These are phyloP conservation scores for Carex kokanica DNA, from an alignment of 176 grass and related monocot genomes.

Conservation along the genomic window DNA sequence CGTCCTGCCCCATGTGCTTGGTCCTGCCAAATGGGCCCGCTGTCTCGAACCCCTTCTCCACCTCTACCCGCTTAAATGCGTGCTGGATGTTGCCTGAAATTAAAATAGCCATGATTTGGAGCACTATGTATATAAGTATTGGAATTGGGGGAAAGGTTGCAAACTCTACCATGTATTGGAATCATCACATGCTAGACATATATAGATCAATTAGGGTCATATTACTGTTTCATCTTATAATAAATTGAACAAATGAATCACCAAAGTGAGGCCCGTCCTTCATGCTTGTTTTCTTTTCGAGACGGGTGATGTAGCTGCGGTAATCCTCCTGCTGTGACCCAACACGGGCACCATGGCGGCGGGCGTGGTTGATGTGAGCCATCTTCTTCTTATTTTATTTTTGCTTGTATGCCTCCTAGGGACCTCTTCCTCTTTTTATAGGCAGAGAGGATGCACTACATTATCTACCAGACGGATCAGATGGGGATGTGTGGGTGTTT, in stretches of 20 bases:
- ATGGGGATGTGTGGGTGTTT: not conserved
- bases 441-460: not conserved
- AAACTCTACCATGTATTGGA: not conserved
- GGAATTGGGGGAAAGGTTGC: not conserved
- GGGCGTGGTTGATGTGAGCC: not conserved
- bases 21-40: not conserved
- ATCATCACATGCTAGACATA: not conserved
- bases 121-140: not conserved
- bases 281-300: conserved; percentile 42
- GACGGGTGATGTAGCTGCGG: conserved; percentile 11
- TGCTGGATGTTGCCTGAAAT: conserved; percentile 19
- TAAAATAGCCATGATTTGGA: not conserved
- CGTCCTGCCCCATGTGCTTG: not conserved
- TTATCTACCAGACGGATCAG: not conserved
- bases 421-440: not conserved
- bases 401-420: not conserved
- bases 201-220: not conserved
- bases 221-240: not conserved
- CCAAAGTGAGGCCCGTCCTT: conserved; percentile 32
- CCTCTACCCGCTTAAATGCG: conserved; percentile 7
- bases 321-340: conserved; percentile 22
- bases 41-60: not conserved
- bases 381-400: no score
- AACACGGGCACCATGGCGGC: not conserved
- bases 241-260: not conserved